These are phyloP conservation scores for Erucastrum elatum DNA, from an alignment of 345 rosid genomes.

Conservation along the genomic window DNA sequence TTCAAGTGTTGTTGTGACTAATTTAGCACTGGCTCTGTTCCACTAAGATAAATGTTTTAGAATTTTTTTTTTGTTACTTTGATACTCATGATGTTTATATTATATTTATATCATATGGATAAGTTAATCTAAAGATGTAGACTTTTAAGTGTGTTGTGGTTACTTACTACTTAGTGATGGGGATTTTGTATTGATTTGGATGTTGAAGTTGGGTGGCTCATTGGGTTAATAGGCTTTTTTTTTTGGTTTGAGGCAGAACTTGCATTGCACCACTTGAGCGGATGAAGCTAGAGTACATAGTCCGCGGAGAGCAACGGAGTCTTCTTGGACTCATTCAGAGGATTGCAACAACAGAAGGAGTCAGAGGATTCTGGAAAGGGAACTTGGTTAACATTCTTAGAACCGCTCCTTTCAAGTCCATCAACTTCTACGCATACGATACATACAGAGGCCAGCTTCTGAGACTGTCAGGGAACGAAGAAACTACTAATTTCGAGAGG, in stretches of 20 bases:
- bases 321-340: conserved; percentile 52
- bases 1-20: conserved; percentile 8
- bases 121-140: conserved; percentile 10
- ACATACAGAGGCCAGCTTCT: conserved; percentile 70
- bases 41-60: no score
- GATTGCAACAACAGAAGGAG: conserved; percentile 62
- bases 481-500: conserved; percentile 67
- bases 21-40: no score
- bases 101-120: no score
- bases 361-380: conserved; percentile 78
- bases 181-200: no score
- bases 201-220: conserved; percentile 36
- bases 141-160: conserved; percentile 17
- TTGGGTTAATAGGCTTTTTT: conserved; percentile 27
- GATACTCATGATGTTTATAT: no score
- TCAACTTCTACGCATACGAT: conserved; percentile 74
- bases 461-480: conserved; percentile 56
- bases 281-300: conserved; percentile 76
- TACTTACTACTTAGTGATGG: neutral
- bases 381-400: conserved; percentile 68
- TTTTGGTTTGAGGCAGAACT: conserved; percentile 52
- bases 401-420: conserved; percentile 77
- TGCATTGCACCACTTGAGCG: conserved; percentile 76
- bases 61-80: neutral
- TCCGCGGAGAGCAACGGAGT: conserved; percentile 63